phyloP scores from a whole-genome alignment of 2,329 filamentous ascomycete species.

The Bertia moriformis region DNA sequence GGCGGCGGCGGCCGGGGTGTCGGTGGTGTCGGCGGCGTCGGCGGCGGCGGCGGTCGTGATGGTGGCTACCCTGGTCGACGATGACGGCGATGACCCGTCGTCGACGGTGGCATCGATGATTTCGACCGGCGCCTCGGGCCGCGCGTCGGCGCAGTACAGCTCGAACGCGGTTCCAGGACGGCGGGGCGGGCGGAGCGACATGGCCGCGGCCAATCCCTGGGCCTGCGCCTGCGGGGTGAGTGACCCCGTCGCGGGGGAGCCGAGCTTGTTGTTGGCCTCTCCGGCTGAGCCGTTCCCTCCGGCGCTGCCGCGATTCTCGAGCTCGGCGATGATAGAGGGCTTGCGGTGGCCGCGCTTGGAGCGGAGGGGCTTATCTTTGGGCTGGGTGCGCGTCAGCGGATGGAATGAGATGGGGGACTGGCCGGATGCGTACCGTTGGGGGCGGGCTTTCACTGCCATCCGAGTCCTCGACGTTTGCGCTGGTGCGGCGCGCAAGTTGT shows the following conservation, averaged over 20 bases:
- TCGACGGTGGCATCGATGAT: constrained; percentile 19
- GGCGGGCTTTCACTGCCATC: constrained; percentile 70
- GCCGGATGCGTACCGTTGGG: constrained; percentile 45
- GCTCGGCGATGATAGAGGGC: constrained; percentile 30
- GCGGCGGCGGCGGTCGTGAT: too few relatives aligned
- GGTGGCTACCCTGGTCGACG: too few relatives aligned
- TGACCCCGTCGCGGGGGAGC: constrained; percentile 16
- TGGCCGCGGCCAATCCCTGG: constrained; percentile 16
- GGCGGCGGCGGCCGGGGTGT: too few relatives aligned
- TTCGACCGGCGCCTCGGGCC: constrained; percentile 12
- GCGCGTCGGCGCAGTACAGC: constrained; percentile 35
- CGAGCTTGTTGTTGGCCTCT: constrained; percentile 29
- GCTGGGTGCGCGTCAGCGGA: constrained; percentile 26
- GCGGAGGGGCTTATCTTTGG: constrained; percentile 64
- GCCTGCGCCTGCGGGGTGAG: constrained; percentile 23
- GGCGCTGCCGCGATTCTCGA: too few relatives aligned
- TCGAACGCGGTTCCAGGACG: constrained; percentile 34
- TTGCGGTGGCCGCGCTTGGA: constrained; percentile 61
- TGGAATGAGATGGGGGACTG: constrained; percentile 3
- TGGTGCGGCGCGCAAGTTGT: constrained; percentile 60
- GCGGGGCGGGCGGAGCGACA: constrained; percentile 15
- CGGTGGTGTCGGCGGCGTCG: too few relatives aligned
- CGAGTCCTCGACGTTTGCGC: constrained; percentile 62
- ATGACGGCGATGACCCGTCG: too few relatives aligned
- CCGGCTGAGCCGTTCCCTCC: constrained; percentile 16